Base-by-base conservation (phyloP, 805 yeast species). In the Wickerhamomyces bovis region DNA sequence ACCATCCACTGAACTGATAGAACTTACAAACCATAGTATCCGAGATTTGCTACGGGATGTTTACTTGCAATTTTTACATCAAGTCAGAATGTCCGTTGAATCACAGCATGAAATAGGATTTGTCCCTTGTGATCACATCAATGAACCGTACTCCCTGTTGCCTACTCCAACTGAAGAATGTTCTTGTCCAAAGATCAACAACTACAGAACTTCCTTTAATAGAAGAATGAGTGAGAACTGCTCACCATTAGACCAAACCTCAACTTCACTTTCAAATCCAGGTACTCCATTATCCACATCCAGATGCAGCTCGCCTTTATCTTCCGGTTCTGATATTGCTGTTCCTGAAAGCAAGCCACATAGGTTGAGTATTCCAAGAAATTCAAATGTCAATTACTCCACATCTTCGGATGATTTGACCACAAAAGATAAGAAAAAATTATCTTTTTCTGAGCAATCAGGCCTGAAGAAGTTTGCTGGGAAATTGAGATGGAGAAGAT, bases 401-500 rank as follows among this genome's bases (percentile, higher is more conserved):
- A 46, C 44, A 4, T 43, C 44, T 31, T 44, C 57, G 0, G 50
- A 50, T 2, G 53, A 53, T 42, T 55, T 47, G 20, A 41, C 47
- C 12, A 38, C 16, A 4, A 36, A 23, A 10, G 42, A 43, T 42
- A 53, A 49, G 41, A 52, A 41, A 9, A 16, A 45, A 40, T 38
- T 20, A 16, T 38, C 53, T 2, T 36, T 52, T 36, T 41, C 44
- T 19, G 60, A 57, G 20, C 45, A 54, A 11, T 46, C 56, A n/a
- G 59, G 61, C 5, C 21, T 57, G 31, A 59, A 58, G 52, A 59
- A 59, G 46, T 46, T 59, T 46, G 61, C 61, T 5, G 60, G 54
- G 4, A 58, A 54, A 45, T 50, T 59, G 6, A 56, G 56, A 53
- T 59, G 63, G 63, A 58, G 63, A 59, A 44, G 63, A 41, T 40